Conservation (phyloP, 2,329 filamentous ascomycete genomes). For the Lasiodiplodia theobromae region DNA sequence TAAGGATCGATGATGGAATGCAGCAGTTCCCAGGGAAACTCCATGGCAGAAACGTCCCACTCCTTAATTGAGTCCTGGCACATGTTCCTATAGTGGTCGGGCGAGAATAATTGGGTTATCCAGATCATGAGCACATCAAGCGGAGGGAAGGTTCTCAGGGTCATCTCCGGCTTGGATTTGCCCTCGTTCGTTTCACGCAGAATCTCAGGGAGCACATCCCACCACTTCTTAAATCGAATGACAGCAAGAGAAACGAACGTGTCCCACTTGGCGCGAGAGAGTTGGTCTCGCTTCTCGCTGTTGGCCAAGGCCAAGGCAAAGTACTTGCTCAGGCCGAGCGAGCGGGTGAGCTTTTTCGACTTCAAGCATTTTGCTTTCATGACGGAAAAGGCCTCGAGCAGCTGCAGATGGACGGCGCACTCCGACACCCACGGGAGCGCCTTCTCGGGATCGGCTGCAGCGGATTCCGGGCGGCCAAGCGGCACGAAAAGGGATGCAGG, state of each 20-base stretch:
- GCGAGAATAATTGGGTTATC: conserved; percentile 24
- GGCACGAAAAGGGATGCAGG: conserved; percentile 22
- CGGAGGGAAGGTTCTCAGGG: conserved; percentile 7
- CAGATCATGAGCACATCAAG: conserved; percentile 31
- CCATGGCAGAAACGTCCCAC: conserved; percentile 20
- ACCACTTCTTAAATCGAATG: conserved; percentile 27
- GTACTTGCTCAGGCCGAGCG: conserved; percentile 15
- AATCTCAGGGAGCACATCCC: conserved; percentile 16
- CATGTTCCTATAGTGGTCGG: conserved; percentile 20
- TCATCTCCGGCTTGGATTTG: conserved; percentile 12
- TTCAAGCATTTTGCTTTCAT: conserved; percentile 9
- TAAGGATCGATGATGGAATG: conserved; percentile 18
- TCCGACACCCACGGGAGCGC: conserved; percentile 25
- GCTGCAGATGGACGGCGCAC: conserved; percentile 29
- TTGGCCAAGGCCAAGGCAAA: conserved; percentile 6
- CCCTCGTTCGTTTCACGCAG: conserved; percentile 21
- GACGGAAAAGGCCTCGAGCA: conserved; percentile 24
- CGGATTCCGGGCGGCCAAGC: conserved; percentile 10
- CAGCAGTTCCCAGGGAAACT: conserved; percentile 23
- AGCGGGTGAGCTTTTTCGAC: conserved; percentile 15
- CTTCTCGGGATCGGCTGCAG: conserved; percentile 5
- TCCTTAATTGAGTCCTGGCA: conserved; percentile 24
- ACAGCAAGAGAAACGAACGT: conserved; percentile 28
- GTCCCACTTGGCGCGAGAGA: conserved; percentile 25
- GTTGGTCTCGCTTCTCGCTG: conserved; percentile 2